Conservation (phyloP, 352 stramenopile genomes). For the Phytophthora cryptogea region DNA sequence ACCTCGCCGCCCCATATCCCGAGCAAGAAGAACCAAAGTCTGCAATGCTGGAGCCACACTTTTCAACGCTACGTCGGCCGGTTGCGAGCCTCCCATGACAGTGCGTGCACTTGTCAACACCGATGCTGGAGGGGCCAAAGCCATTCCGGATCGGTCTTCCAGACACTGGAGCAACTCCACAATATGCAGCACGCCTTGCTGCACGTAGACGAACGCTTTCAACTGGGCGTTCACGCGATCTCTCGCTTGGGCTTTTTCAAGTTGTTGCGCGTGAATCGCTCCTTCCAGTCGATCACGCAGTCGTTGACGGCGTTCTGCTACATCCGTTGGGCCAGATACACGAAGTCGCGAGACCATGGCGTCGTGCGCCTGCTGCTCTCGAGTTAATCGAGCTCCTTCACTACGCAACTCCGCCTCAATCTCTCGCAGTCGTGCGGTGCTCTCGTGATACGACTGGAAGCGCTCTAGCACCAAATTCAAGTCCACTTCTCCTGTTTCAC, state of each 20-base stretch:
- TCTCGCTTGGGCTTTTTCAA: constrained; percentile 43
- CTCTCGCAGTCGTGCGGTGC: constrained; percentile 42
- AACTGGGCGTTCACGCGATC: constrained; percentile 47
- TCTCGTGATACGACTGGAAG: constrained; percentile 46
- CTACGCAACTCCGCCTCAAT: constrained; percentile 48
- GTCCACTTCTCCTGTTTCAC: constrained; percentile 55
- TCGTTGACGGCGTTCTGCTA: constrained; percentile 54
- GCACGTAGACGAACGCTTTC: constrained; percentile 58
- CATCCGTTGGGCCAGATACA: constrained; percentile 49
- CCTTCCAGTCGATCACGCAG: constrained; percentile 62
- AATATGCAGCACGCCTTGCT: constrained; percentile 64
- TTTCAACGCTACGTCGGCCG: constrained; percentile 29
- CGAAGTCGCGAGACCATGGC: constrained; percentile 44
- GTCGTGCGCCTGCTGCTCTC: constrained; percentile 33
- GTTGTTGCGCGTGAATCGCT: constrained; percentile 39
- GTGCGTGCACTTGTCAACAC: constrained; percentile 14
- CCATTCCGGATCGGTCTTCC: constrained; percentile 32
- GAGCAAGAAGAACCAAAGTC: constrained; percentile 15
- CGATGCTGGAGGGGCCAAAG: constrained; percentile 11
- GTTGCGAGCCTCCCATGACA: constrained; percentile 26
- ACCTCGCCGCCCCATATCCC: constrained; percentile 20
- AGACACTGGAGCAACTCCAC: constrained; percentile 61
- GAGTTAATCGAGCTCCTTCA: constrained; percentile 35
- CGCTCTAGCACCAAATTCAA: constrained; percentile 51
- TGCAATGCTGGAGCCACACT: constrained; percentile 27